Percentiles rank a stretch among this genome's conserved stretches.
These are phyloP conservation scores for Jackrogersella minutella DNA, from an alignment of 495 filamentous ascomycete genomes.

Conservation along the genomic window DNA sequence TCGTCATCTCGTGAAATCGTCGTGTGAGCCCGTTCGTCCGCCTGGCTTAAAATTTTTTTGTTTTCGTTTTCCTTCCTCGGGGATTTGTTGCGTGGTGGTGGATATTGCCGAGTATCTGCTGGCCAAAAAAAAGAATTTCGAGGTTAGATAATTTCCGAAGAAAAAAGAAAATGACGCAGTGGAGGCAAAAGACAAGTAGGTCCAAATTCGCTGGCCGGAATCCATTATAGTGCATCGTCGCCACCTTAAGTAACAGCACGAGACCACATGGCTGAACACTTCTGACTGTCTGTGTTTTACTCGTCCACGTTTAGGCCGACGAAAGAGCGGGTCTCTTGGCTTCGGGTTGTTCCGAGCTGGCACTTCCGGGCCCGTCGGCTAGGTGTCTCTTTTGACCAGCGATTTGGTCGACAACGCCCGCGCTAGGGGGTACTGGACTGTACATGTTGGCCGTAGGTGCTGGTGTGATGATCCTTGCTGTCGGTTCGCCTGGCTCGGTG, in stretches of 20 bases:
- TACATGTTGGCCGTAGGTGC: conserved; percentile 17
- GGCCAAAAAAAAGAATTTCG: not conserved
- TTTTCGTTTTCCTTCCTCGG: not conserved
- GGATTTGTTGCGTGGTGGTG: not conserved
- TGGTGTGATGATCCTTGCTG: not conserved
- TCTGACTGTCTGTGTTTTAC: not conserved
- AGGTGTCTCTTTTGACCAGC: conserved; percentile 38
- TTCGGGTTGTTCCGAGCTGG: conserved; percentile 41
- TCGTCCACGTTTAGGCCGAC: not conserved
- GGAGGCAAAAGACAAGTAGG: too few species aligned
- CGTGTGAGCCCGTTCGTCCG: not conserved
- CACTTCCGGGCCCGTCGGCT: conserved; percentile 42
- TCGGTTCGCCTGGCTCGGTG: conserved; percentile 6
- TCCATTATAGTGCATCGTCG: not conserved
- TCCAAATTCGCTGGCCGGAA: not conserved
- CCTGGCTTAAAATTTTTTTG: too few species aligned
- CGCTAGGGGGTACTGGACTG: conserved; percentile 34
- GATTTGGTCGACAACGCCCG: conserved; percentile 38
- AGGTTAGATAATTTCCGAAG: not conserved
- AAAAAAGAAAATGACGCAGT: not conserved
- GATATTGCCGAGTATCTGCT: too few species aligned
- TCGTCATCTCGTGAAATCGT: conserved; percentile 15
- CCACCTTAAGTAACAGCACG: not conserved
- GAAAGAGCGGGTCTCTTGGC: conserved; percentile 37
- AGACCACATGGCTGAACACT: not conserved